phyloP scores from a whole-genome alignment of 371 early-diverging fungal genomes.

The Capillidium heterosporum region DNA sequence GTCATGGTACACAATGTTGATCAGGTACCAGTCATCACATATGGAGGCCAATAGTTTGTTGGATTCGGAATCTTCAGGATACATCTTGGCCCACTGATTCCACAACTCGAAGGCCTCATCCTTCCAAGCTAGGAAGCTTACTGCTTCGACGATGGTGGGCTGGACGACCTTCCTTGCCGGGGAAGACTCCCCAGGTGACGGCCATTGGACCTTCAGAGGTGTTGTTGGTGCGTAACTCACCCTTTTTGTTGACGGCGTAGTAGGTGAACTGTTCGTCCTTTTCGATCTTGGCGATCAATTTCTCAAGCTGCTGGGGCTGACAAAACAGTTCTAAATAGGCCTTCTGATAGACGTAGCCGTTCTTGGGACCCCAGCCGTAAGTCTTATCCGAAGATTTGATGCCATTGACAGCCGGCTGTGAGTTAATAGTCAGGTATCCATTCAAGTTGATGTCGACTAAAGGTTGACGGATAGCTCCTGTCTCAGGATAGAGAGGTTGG shows the following conservation, averaged over 20 bases:
- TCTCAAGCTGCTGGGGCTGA: conserved; percentile 43
- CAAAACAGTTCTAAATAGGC: conserved; percentile 93
- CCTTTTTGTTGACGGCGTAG: conserved; percentile 76
- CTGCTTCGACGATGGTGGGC: conserved; percentile 86
- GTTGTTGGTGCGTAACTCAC: conserved; percentile 73
- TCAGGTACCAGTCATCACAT: conserved; percentile 65
- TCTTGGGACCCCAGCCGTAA: conserved; percentile 93
- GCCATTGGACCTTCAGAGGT: conserved; percentile 75
- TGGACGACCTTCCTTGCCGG: conserved; percentile 91
- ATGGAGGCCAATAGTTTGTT: conserved; percentile 42
- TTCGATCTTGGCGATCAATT: conserved; percentile 42
- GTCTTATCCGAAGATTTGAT: conserved; percentile 53
- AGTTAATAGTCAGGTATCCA: conserved; percentile 89
- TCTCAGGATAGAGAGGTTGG: conserved; percentile 63
- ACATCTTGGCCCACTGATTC: conserved; percentile 75
- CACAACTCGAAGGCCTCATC: conserved; percentile 94
- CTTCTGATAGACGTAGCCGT: conserved; percentile 94
- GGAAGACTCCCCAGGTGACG: conserved; percentile 97
- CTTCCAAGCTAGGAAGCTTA: conserved; percentile 92
- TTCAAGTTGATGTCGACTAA: conserved; percentile 52
- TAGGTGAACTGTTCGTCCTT: conserved; percentile 53
- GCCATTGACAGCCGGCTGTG: conserved; percentile 91
- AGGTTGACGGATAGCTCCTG: conserved; percentile 45
- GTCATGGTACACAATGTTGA: conserved; percentile 92
- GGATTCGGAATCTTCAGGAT: conserved; percentile 37